Percentiles rank a stretch among this genome's conserved stretches.
Evolutionary conservation across 176 grass and related monocot species (phyloP).

Genomic region (Oryza rufipogon): DNA sequence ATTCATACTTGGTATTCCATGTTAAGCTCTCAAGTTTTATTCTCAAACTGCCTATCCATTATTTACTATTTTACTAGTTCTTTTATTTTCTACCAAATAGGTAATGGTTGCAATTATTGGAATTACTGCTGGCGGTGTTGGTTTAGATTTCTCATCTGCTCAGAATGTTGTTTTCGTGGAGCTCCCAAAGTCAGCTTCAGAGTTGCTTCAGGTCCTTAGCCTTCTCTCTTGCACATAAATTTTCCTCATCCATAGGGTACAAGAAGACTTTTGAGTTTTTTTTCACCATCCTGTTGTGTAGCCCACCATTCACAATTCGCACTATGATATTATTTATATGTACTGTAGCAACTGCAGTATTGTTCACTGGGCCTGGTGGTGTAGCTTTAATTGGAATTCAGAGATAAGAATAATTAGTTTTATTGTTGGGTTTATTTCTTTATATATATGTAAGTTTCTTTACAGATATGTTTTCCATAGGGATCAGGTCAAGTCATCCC

Average conservation of each 20-base stretch:
- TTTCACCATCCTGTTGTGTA: background rate
- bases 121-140: slow-evolving; percentile 91
- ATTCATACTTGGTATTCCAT: slow-evolving; percentile 36
- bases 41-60: slow-evolving; percentile 26
- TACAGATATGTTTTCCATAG: background rate
- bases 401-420: background rate
- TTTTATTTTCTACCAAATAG: slow-evolving; percentile 45
- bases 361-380: background rate
- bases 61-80: too few relatives aligned
- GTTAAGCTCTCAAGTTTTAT: background rate
- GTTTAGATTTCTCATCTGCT: slow-evolving; percentile 89
- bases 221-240: slow-evolving; percentile 30
- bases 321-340: background rate
- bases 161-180: slow-evolving; percentile 96
- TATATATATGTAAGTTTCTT: background rate
- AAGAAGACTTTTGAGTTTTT: background rate
- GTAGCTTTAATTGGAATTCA: background rate
- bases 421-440: background rate
- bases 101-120: slow-evolving; percentile 95
- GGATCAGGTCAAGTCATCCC: background rate
- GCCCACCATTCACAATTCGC: background rate
- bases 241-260: slow-evolving; percentile 25
- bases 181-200: slow-evolving; percentile 87
- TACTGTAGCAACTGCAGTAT: background rate
- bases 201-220: slow-evolving; percentile 77